Base-by-base conservation (phyloP, 2,329 filamentous ascomycete species). In the Beauveria varroae region DNA sequence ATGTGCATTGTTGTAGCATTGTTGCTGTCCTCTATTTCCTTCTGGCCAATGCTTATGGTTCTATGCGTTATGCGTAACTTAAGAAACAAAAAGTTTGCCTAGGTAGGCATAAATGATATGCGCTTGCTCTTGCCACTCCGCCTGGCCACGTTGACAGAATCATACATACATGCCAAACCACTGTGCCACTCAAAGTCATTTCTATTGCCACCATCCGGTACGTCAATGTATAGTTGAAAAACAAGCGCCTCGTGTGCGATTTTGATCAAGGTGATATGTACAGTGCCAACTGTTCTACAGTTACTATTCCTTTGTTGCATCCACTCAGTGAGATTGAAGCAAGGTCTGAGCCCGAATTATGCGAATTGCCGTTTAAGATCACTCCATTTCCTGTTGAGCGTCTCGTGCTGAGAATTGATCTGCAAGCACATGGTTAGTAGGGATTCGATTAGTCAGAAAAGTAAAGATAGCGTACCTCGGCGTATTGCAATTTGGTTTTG, bases 401-500 rank as follows among this genome's bases (percentile, higher is more conserved):
- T 82, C 73, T 93, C 90, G 68, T 93, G 85, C 65, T 83, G 77
- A 30, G 84, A 78, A 68, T 89, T 89, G 66, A 91, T 83, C 89
- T 91, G 30, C 44, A n/a, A 30, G 14, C 20, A n/a, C 14, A 24
- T 46, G 9, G 41, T 66, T 28, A 60, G 49, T 16, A n/a, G 24
- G 4, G 22, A 26, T 24, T 18, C 16, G 24, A 2, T 24, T 26
- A n/a, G 26, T 49, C n/a, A 30, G 5, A 41, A 6, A 18, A 26
- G 24, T 26, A 26, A 26, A 26, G n/a, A 10, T 26, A 57, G 79
- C 87, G 79, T 81, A 96, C 93, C 87, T 97, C 91, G 60, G 95
- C 95, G 78, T 93, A 92, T 70, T 86, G 85, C 90, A 99, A 89
- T 82, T 99, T 99, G 1, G 92, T 95, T 71, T 88, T 86, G 65